Evolutionary conservation across 768 basidiomycete genomes (phyloP).

Genomic region (Phlegmacium glaucopus): DNA sequence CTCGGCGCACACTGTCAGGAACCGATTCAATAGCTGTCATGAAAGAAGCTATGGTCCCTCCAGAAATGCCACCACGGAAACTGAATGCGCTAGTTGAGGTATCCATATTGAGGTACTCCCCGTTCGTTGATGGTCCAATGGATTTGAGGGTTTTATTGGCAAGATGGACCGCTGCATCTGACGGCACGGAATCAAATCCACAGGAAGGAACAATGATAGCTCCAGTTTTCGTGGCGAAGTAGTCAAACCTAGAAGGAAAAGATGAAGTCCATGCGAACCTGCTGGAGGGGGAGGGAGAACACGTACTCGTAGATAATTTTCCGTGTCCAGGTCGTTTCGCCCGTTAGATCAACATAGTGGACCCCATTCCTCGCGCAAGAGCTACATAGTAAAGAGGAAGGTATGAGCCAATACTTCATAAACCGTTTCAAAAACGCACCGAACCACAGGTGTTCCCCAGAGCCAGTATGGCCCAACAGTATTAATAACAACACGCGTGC

Average conservation of each 20-base stretch:
- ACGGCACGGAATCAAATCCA: conserved; percentile 76
- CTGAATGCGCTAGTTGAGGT: conserved; percentile 54
- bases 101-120: conserved; percentile 34
- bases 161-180: conserved; percentile 66
- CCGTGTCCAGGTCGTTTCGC: conserved; percentile 66
- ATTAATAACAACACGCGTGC: conserved; percentile 69
- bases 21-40: conserved; percentile 35
- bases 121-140: conserved; percentile 12
- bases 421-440: conserved; percentile 33
- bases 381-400: conserved; percentile 25
- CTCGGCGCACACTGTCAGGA: conserved; percentile 30
- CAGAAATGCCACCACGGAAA: conserved; percentile 50
- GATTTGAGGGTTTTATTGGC: conserved; percentile 67
- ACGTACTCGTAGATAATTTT: conserved; percentile 59
- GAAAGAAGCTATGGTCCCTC: conserved; percentile 57
- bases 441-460: conserved; percentile 71
- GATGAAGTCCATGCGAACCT: conserved; percentile 11
- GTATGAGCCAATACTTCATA: not conserved
- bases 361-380: conserved; percentile 71
- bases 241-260: conserved; percentile 54
- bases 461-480: conserved; percentile 72
- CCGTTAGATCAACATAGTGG: conserved; percentile 86
- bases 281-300: not conserved
- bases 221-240: conserved; percentile 61
- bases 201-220: conserved; percentile 78